Conservation (phyloP, 495 filamentous ascomycete species). For the Parmelia sp. region DNA sequence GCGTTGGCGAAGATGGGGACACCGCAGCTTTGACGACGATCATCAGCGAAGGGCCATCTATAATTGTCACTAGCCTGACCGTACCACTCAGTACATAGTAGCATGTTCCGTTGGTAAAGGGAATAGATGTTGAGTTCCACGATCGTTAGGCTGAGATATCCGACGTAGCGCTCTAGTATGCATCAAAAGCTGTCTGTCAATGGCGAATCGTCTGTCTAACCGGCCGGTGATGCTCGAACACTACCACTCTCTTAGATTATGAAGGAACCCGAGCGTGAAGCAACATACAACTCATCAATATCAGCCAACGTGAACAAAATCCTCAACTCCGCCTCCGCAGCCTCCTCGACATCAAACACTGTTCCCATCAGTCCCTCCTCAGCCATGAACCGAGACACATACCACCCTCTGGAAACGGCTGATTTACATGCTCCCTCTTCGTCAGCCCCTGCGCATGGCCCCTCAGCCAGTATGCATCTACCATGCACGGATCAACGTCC, state of each 20-base stretch:
- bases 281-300: constrained; percentile 49
- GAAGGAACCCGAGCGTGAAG: constrained; percentile 1
- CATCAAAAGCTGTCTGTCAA: neutral
- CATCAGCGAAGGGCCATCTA: neutral
- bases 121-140: constrained; percentile 47
- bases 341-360: constrained; percentile 48
- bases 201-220: constrained; percentile 27
- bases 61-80: constrained; percentile 5
- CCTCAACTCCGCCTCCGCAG: constrained; percentile 38
- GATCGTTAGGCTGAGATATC: constrained; percentile 53
- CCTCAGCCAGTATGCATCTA: constrained; percentile 54
- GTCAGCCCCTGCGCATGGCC: constrained; percentile 42
- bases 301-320: constrained; percentile 54
- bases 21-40: constrained; percentile 42
- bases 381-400: neutral
- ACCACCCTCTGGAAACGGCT: constrained; percentile 44
- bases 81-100: constrained; percentile 55
- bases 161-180: constrained; percentile 41
- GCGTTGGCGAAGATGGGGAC: constrained; percentile 50
- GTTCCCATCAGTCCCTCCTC: constrained; percentile 3
- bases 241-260: constrained; percentile 19
- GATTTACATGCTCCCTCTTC: constrained; percentile 48
- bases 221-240: constrained; percentile 32
- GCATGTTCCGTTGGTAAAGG: constrained; percentile 40
- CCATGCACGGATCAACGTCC: constrained; percentile 52